Evolutionary conservation across 2,329 filamentous ascomycete species (phyloP), one percentile per base, ranked within the genome.

Genomic region (Lachnellula occidentalis): DNA sequence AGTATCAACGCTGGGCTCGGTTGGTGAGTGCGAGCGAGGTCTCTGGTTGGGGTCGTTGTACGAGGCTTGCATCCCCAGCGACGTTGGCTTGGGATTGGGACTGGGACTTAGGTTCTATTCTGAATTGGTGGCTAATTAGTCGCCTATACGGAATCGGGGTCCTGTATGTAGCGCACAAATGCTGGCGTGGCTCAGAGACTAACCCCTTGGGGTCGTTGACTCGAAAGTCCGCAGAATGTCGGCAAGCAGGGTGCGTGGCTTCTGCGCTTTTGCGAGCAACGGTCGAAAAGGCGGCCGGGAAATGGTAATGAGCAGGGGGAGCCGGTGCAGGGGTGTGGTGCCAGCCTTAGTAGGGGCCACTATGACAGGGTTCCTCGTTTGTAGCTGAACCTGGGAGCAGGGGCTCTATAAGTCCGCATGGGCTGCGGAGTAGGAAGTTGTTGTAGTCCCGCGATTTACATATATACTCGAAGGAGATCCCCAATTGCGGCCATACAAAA

Each of bases 381-480:
- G 52, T 41, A 61, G 61, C 58, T 64, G 59, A 64, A 57, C 54
- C 61, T 46, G 49, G 50, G 56, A 50, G 59, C 54, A 59, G 50
- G 62, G 64, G 59, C 64, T 47, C 54, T 51, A 31, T 53, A 61
- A 61, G 51, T 56, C 64, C 61, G 60, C 54, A 60, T 58, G 55
- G 55, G 51, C 55, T 62, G 53, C 58, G 55, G 54, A 56, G 24
- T 41, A 57, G 55, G 54, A 56, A 27, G 48, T 48, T 43, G 54
- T 45, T 50, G 57, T 61, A 42, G 54, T 58, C 54, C 58, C 60
- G 56, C 61, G 55, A 37, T 55, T 55, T 15, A 63, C 64, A 65
- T 65, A 66, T 66, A 66, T 66, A 65, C 59, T 65, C 52, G 51
- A 54, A 36, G 47, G 50, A 46, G 34, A 56, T 60, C 62, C 62